These are phyloP conservation scores for Taphrina sp. DNA, from an alignment of 1,139 yeast genomes.

Conservation along the genomic window DNA sequence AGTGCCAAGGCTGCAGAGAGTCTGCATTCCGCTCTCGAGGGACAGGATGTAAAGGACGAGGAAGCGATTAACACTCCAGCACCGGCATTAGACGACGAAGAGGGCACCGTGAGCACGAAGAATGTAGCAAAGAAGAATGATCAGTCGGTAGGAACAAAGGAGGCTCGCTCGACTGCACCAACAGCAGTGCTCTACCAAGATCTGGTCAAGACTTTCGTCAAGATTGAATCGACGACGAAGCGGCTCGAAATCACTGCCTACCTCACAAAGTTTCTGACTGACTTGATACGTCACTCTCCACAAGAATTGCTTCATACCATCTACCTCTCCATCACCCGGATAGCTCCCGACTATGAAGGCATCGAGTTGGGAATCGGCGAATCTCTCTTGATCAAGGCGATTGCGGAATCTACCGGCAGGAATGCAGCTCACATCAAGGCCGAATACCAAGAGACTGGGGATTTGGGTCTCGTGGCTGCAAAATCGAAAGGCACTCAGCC, in stretches of 20 bases:
- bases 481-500: constrained; percentile 81
- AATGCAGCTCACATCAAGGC: constrained; percentile 64
- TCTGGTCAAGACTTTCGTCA: constrained; percentile 34
- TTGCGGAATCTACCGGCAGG: constrained; percentile 87
- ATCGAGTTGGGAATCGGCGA: constrained; percentile 71
- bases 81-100: not conserved
- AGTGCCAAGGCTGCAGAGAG: constrained; percentile 5
- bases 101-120: not conserved
- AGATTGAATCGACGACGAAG: constrained; percentile 38
- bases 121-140: no score
- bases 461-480: constrained; percentile 84
- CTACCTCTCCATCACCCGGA: constrained; percentile 57
- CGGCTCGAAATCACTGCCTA: constrained; percentile 37
- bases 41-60: no score
- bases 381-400: constrained; percentile 77
- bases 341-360: constrained; percentile 96
- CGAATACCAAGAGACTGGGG: constrained; percentile 80
- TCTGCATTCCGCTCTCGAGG: no score
- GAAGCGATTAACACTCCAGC: not conserved
- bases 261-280: constrained; percentile 37
- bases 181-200: constrained; percentile 23
- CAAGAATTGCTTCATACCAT: constrained; percentile 37
- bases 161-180: not conserved
- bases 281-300: constrained; percentile 34
- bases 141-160: no score